Evolutionary conservation across 805 yeast genomes (phyloP), one percentile per base, ranked within the genome.

Genomic region (Cyberlindnera suaveolens): DNA sequence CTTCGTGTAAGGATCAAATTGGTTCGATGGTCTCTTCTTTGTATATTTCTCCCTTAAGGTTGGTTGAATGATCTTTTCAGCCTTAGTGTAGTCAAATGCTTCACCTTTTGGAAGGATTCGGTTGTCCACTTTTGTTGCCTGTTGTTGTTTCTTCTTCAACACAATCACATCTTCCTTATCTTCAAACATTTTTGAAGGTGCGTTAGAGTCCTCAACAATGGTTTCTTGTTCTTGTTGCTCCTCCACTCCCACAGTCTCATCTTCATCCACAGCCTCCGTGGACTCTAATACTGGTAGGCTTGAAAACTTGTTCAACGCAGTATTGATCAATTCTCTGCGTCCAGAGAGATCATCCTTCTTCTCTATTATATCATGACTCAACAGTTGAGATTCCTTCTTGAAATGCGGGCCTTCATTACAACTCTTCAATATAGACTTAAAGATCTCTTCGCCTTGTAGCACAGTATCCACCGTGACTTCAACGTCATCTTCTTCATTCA

Each of bases 1-100:
- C 36, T 66, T 68, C 16, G 71, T 59, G 49, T 79, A 82, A 4
- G 89, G 88, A 61, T 82, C 82, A 49, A 77, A 82, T 8, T 72
- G 47, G 11, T 40, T 46, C 5, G 53, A 40, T 5, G 46, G 62
- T 52, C 72, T 71, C 56, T 71, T 72, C 38, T 60, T 62, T 51
- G 47, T 34, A 48, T 59, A 39, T 49, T 50, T 26, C 34, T 51
- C 31, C 20, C 35, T 39, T 31, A 38, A 34, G 16, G 49, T 30
- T 30, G 37, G 23, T 46, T 57, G 56, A 45, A 77, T 57, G 13
- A 76, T 62, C 43, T 68, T 73, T 27, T 69, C 68, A 14, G 72
- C 68, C 30, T 58, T 66, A 0, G 60, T 51, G 48, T 75, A 78
- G 52, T 78, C 80, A 38, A 77, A 54, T 6, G 61, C 59, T 11